A percentile compares a stretch with the other conserved stretches of the same genome.
Conservation (phyloP, 2,329 filamentous ascomycete genomes). For the Escovopsis sp. region DNA sequence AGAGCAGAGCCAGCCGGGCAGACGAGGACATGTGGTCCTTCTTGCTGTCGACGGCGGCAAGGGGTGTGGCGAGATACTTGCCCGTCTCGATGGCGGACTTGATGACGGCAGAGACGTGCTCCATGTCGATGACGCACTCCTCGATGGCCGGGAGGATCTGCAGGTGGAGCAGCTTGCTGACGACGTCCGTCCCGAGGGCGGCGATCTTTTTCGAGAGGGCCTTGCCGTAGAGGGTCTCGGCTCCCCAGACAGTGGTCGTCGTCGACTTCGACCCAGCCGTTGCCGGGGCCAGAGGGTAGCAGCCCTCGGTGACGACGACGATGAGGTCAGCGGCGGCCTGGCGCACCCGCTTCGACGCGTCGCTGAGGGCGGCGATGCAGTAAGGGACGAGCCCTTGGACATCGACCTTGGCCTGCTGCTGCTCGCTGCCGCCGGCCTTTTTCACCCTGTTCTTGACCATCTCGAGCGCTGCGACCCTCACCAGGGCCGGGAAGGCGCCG, state of each 20-base stretch:
- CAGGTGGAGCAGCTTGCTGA: conserved; percentile 44
- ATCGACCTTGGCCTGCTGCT: conserved; percentile 36
- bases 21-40: conserved; percentile 42
- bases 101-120: conserved; percentile 51
- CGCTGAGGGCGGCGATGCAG: conserved; percentile 55
- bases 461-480: conserved; percentile 53
- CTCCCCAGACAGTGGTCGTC: conserved; percentile 39
- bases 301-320: conserved; percentile 35
- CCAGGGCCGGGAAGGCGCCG: conserved; percentile 52
- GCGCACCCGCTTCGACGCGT: conserved; percentile 61
- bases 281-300: conserved; percentile 30
- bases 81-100: conserved; percentile 24
- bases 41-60: conserved; percentile 30
- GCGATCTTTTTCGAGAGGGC: conserved; percentile 28
- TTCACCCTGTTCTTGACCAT: conserved; percentile 44
- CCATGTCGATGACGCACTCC: conserved; percentile 69
- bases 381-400: conserved; percentile 77
- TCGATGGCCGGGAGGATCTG: conserved; percentile 64
- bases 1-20: conserved; percentile 47
- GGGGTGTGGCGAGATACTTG: conserved; percentile 20
- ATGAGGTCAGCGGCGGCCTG: conserved; percentile 57
- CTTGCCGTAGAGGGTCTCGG: conserved; percentile 48
- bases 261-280: conserved; percentile 20
- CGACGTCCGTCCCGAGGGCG: conserved; percentile 43
- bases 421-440: conserved; percentile 32